Base-by-base conservation (phyloP, 208 protist genomes). In the Acanthamoeba culbertsoni region DNA sequence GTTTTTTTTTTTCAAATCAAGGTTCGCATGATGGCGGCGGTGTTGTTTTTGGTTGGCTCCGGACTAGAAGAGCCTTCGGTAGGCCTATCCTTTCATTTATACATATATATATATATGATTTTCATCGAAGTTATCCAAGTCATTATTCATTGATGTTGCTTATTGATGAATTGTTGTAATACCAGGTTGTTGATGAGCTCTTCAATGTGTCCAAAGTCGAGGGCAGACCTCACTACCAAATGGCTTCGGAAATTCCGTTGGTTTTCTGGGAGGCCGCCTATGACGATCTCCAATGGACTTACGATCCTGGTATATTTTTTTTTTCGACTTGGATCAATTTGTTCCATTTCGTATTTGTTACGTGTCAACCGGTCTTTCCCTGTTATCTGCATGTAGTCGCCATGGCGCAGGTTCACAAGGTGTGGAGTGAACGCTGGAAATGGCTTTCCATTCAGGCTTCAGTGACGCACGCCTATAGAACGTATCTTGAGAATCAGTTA, bases 1-100 rank as follows among this genome's bases (percentile, higher is more conserved):
- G 62, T 4, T 71, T 88, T 53, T n/a, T n/a, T n/a, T 46, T 2
- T 46, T n/a, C 10, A 23, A 35, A 4, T 7, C n/a, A 55, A 68
- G 71, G 93, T 97, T 3, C 89, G 99, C 46, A 99, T 98, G 96
- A 99, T 98, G 90, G 98, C 99, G 96, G 97, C 98, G 4, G 90
- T 96, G 26, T 68, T 95, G 28, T 95, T 95, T 31, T 31, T 94
- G 28, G 88, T 95, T n/a, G 94, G 94, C 63, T 77, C 35, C 48
- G 82, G 84, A 33, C n/a, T 28, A 46, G 68, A 90, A 14, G 20
- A 28, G 51, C 86, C 90, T 20, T 71, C 79, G 79, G 68, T 82
- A 53, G 18, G 63, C 71, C 10, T 16, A 40, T 37, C 12, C 10
- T 4, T 16, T 16, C 46, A 43, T 5, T 40, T 37, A 10, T 45